phyloP scores from a whole-genome alignment of 768 basidiomycete genomes.

The Melanogaster broomeanus region DNA sequence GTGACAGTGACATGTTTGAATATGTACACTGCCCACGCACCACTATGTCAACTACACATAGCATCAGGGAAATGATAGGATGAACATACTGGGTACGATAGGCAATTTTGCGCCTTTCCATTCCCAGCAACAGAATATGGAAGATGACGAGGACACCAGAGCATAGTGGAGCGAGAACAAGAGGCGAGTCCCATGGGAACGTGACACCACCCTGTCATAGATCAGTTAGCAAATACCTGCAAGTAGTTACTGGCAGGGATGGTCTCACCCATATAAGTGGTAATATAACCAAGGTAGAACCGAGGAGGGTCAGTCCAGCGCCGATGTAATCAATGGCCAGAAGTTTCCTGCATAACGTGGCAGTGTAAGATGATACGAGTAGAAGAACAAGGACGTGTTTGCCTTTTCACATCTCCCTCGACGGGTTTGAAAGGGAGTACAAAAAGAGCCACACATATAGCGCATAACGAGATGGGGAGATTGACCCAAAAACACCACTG shows the following conservation, averaged over 20 bases:
- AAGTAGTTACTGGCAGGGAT: neutral
- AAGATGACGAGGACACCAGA: conserved; percentile 53
- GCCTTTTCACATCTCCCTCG: conserved; percentile 57
- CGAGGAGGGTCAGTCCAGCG: conserved; percentile 54
- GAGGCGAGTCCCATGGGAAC: conserved; percentile 70
- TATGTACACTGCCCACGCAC: conserved; percentile 57
- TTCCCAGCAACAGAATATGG: conserved; percentile 71
- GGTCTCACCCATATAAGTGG: conserved; percentile 69
- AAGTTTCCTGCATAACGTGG: conserved; percentile 51
- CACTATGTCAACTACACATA: neutral
- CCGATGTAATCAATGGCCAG: conserved; percentile 67
- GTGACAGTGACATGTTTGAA: conserved; percentile 67
- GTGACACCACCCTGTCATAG: conserved; percentile 61
- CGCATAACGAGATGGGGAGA: conserved; percentile 55
- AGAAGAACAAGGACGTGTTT: conserved; percentile 1
- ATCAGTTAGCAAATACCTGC: neutral
- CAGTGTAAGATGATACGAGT: neutral
- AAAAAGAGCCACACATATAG: conserved; percentile 61
- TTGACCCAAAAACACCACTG: conserved; percentile 81
- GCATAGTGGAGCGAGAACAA: conserved; percentile 60
- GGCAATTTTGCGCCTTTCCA: conserved; percentile 70
- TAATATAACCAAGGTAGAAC: conserved; percentile 62
- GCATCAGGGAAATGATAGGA: neutral
- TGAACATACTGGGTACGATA: conserved; percentile 65
- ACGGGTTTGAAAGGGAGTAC: conserved; percentile 70